Evolutionary conservation across 108 stramenopile species (phyloP), one percentile per base, ranked within the genome.

Genomic region (Cyclostephanos tholiformis): DNA sequence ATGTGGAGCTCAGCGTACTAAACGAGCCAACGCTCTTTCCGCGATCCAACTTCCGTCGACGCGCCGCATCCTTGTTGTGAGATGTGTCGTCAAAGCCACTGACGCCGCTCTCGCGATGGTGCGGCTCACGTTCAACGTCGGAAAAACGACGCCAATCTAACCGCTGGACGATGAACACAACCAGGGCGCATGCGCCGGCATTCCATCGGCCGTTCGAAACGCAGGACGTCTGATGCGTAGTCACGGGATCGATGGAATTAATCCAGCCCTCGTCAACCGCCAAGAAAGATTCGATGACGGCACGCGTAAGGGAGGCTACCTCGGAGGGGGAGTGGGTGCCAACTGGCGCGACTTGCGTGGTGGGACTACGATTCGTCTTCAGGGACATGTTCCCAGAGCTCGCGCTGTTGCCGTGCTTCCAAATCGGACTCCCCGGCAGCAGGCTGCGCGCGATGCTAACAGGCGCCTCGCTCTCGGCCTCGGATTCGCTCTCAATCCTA

Each of bases 191-290:
- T 4, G 90, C 89, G 17, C 94, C 94, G 14, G 91, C 89, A 74
- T 95, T 95, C 94, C 94, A 95, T 60, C 86, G 68, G 10, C 93
- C 93, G 76, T 90, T 90, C 41, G 77, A 82, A 65, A 89, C 85
- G 69, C 90, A 91, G 1, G 89, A 94, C 14, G 84, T 91, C 78
- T 94, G 93, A 66, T 89, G 88, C 10, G 90, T 90, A 12, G 87
- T 86, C 13, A 88, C 79, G 11, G 90, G 88, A 82, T 94, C 90
- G 50, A 91, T 90, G 14, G 89, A 90, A 75, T 94, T 94, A 19
- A 94, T 94, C 93, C 93, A 94, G 0, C 89, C 90, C 67, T 94
- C 90, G 76, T 94, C 93, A 16, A 94, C 89, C 0, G 88, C 84
- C 69, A 94, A 76, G 49, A 94, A 94, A 0, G 88, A 88, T 48